Percentiles rank a stretch among this genome's conserved stretches.
phyloP scores from a whole-genome alignment of 2,329 filamentous ascomycete genomes.

The Verticillium albo-atrum region DNA sequence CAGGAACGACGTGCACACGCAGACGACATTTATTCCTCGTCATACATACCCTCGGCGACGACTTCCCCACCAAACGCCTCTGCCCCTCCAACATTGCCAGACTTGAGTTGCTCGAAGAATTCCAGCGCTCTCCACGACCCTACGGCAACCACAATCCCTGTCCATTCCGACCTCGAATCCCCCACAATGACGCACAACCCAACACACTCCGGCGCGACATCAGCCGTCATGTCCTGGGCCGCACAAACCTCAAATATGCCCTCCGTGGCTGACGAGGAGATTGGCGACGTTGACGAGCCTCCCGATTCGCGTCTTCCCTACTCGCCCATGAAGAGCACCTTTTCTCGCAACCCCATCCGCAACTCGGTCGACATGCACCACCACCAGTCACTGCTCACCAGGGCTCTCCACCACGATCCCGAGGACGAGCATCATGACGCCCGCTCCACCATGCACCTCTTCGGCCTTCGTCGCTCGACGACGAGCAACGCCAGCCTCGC shows the following conservation, averaged over 20 bases:
- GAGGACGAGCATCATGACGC: constrained; percentile 47
- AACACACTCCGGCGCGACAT: constrained; percentile 30
- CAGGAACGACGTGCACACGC: not conserved
- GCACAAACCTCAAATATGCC: constrained; percentile 38
- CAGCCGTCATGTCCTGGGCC: constrained; percentile 41
- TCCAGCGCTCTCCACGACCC: not conserved
- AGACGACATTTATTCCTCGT: not conserved
- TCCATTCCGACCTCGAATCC: not conserved
- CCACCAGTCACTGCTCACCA: constrained; percentile 81
- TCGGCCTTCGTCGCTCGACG: constrained; percentile 56
- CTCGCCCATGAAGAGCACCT: constrained; percentile 30
- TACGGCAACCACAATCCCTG: not conserved
- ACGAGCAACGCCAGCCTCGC: constrained; percentile 76
- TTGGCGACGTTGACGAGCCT: constrained; percentile 81
- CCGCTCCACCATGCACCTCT: constrained; percentile 28
- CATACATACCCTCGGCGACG: not conserved
- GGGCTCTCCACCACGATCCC: constrained; percentile 67
- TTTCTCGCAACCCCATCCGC: constrained; percentile 42
- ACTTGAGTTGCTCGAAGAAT: not conserved
- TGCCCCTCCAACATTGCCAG: not conserved
- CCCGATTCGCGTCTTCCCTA: constrained; percentile 53
- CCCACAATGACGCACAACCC: constrained; percentile 30
- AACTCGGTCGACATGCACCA: constrained; percentile 41
- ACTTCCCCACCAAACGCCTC: not conserved
- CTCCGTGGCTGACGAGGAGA: constrained; percentile 51